Conservation (phyloP, 129 eudicot genomes). For the Flaveria linearis region DNA sequence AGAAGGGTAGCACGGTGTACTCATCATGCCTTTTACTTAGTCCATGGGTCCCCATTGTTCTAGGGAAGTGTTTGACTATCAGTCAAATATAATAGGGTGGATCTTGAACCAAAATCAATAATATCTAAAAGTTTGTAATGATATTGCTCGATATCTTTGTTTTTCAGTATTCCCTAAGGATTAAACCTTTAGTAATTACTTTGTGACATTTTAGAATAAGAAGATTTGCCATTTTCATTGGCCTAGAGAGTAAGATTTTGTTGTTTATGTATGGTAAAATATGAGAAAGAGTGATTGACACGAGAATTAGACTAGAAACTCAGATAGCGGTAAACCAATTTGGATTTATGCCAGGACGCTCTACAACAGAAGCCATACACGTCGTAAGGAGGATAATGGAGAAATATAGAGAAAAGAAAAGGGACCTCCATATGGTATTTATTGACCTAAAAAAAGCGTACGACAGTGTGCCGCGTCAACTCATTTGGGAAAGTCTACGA, state of each 20-base stretch:
- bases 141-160: constrained; percentile 9
- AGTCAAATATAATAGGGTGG: not conserved
- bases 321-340: no score
- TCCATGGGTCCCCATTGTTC: not conserved
- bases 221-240: not conserved
- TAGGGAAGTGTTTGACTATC: not conserved
- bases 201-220: not conserved
- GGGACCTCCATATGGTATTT: no score
- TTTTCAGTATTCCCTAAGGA: not conserved
- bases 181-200: not conserved
- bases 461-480: no score
- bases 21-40: constrained; percentile 3
- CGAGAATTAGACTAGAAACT: no score
- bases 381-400: no score
- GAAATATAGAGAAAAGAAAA: no score
- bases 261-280: constrained; percentile 5
- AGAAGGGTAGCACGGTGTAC: not conserved
- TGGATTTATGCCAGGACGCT: no score
- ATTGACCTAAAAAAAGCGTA: no score
- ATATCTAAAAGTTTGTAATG: not conserved
- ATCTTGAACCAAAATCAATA: constrained; percentile 1
- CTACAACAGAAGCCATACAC: no score
- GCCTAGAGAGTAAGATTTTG: not conserved
- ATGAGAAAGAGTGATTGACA: not conserved
- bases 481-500: no score